Base-by-base conservation (phyloP, 116 monocot genomes). In the Dioscorea cayenensis region DNA sequence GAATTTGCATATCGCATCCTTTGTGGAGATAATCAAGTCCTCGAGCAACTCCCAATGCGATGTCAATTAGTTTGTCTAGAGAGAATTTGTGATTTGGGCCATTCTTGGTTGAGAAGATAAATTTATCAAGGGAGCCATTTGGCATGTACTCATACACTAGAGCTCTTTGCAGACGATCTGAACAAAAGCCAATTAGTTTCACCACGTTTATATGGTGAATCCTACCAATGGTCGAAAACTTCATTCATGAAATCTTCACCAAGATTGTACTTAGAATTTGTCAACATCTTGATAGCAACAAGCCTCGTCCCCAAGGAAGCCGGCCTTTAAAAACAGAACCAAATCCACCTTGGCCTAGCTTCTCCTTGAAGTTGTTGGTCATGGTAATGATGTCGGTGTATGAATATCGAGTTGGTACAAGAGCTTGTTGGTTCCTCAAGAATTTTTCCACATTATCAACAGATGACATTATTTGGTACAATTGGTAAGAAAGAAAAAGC, bases 1-100 rank as follows among this genome's bases (percentile, higher is more conserved):
- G 63, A 48, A 88, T 88, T 7, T 66, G 81, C 78, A 76, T 81
- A 13, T 81, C 79, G 28, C 88, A 88, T 5, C 84, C 81, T 0
- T 49, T 51, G 21, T 84, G 84, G 5, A 84, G 61, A 77, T 84
- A 88, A 60, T 84, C 68, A 17, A 88, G 77, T 1, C 84, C 88
- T 18, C 50, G 72, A 8, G 82, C 88, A 13, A 84, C 69, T 0
- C 82, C 79, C 0, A 79, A 17, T 14, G 70, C 70, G 14, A 70
- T 70, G 6, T 70, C 55, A 59, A 58, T 12, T 52, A 70, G 70
- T 59, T 70, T 70, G 29, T 70, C 70, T 28, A 18, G 4, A 18
- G 52, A 6, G 70, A 72, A 63, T n/a, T 13, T 60, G 22, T 48
- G 62, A 29, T 27, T 62, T 13, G 37, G 4, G 0, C 38, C 72